These are phyloP conservation scores for Boletus rubropictus DNA, from an alignment of 768 basidiomycete genomes.

Conservation along the genomic window DNA sequence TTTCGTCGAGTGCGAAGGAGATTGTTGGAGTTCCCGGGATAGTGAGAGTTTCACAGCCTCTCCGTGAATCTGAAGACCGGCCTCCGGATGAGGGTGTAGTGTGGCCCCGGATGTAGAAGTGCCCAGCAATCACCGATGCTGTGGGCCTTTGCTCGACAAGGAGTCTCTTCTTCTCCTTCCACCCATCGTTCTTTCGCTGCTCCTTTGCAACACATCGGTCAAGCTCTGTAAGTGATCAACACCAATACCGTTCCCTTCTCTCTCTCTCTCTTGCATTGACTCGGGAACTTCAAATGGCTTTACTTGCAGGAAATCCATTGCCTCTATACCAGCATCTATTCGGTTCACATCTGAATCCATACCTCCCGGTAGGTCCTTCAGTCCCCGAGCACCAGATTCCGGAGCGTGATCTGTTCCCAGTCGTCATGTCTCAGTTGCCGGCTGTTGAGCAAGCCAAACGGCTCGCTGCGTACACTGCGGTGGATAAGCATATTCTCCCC, in stretches of 20 bases:
- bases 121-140: slow-evolving; percentile 3
- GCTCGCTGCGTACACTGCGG: slow-evolving; percentile 90
- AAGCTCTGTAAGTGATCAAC: slow-evolving; percentile 13
- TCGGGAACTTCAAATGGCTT: background rate
- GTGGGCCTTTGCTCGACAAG: slow-evolving; percentile 1
- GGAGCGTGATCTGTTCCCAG: slow-evolving; percentile 1
- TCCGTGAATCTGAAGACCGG: background rate
- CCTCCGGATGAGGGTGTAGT: background rate
- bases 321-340: slow-evolving; percentile 10
- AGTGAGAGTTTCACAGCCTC: slow-evolving; percentile 11
- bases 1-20: slow-evolving; percentile 2
- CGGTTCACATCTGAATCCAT: background rate
- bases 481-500: slow-evolving; percentile 79
- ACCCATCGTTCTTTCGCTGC: slow-evolving; percentile 2
- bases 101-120: background rate
- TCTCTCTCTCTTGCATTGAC: background rate
- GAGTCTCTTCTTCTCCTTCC: background rate
- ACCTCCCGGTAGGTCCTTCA: slow-evolving; percentile 6
- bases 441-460: slow-evolving; percentile 78
- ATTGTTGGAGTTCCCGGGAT: slow-evolving; percentile 2
- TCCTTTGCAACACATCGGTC: slow-evolving; percentile 8
- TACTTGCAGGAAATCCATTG: slow-evolving; percentile 9
- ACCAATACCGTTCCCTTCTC: background rate
- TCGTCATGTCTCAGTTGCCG: slow-evolving; percentile 27
- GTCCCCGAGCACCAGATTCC: background rate